Evolutionary conservation across 352 stramenopile species (phyloP), one percentile per base, ranked within the genome.

Genomic region (Globisporangium uncinulatum): DNA sequence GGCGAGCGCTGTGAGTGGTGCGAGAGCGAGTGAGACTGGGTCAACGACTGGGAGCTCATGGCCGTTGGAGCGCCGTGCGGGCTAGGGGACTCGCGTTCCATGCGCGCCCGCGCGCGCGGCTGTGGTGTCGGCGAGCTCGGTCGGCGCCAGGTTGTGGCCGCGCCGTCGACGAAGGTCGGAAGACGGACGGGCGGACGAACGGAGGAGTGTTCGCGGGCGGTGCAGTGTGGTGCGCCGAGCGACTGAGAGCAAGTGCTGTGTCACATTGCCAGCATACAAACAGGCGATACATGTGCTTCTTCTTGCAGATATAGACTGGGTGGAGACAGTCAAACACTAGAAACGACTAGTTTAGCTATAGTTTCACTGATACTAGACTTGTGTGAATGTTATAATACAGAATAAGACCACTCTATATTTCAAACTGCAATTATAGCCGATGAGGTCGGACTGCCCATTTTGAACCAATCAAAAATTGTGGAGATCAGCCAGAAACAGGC

Each of bases 21-120:
- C 62, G 66, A 75, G 57, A 57, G 51, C 51, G 76, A 76, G 45
- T 73, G 76, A 34, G 79, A 86, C 47, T 82, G 76, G 21, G 56
- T 62, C 24, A 44, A 46, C 14, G 44, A 57, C 43, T 56, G 48
- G 58, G 72, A 76, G 43, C 39, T 55, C 51, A 62, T 53, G 29
- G 21, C 17, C 21, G 13, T 15, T 11, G 14, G 7, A 4, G 46
- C 29, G 29, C 10, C 34, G 34, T 39, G 34, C 34, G 34, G 7
- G 34, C 34, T 39, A 14, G 47, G 47, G 15, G 17, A 9, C 47
- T 52, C 47, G 47, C 24, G 47, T 56, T 48, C 36, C 49, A 51
- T 51, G 48, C 29, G 21, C 29, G 36, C 54, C 42, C 19, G 19
- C 24, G 37, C 19, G 5, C 50, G 20, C 41, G 19, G 20, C 34